Conservation (phyloP, 352 stramenopile genomes). For the Globisporangium cylindrosporum region DNA sequence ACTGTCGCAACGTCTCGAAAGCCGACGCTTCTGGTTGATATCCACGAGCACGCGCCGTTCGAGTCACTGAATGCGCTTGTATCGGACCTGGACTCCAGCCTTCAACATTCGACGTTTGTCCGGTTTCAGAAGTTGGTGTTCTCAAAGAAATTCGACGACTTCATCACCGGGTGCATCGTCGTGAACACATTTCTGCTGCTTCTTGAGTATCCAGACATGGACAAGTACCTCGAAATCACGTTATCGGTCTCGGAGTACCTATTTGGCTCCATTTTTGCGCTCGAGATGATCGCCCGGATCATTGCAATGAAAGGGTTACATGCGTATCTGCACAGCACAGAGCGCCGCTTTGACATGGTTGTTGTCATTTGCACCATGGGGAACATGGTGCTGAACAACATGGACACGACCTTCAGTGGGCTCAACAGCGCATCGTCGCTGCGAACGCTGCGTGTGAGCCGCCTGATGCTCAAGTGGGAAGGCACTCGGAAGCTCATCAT, state of each 20-base stretch:
- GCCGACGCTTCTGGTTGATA: slow-evolving; percentile 19
- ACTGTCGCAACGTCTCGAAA: slow-evolving; percentile 6
- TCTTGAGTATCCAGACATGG: slow-evolving; percentile 68
- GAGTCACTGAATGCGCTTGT: slow-evolving; percentile 16
- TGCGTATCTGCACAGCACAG: slow-evolving; percentile 50
- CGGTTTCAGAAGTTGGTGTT: slow-evolving; percentile 52
- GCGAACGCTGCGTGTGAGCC: slow-evolving; percentile 63
- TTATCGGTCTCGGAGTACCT: slow-evolving; percentile 68
- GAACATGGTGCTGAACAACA: slow-evolving; percentile 74
- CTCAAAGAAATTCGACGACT: slow-evolving; percentile 72
- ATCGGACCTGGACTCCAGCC: neutral
- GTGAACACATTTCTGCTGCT: slow-evolving; percentile 67
- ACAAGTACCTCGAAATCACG: slow-evolving; percentile 22
- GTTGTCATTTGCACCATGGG: slow-evolving; percentile 64
- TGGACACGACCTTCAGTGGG: slow-evolving; percentile 43
- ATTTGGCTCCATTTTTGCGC: slow-evolving; percentile 57
- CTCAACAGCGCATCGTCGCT: slow-evolving; percentile 70
- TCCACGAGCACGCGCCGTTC: slow-evolving; percentile 18
- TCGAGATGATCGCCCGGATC: slow-evolving; percentile 64
- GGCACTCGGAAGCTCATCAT: slow-evolving; percentile 75
- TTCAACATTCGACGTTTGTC: neutral
- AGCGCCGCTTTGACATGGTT: slow-evolving; percentile 69
- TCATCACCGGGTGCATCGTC: slow-evolving; percentile 65
- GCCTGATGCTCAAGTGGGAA: slow-evolving; percentile 81
- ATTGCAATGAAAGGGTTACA: slow-evolving; percentile 49